Evolutionary conservation across 192 early-diverging fungal genomes (phyloP).

Genomic region (Allomyces arbusculus): DNA sequence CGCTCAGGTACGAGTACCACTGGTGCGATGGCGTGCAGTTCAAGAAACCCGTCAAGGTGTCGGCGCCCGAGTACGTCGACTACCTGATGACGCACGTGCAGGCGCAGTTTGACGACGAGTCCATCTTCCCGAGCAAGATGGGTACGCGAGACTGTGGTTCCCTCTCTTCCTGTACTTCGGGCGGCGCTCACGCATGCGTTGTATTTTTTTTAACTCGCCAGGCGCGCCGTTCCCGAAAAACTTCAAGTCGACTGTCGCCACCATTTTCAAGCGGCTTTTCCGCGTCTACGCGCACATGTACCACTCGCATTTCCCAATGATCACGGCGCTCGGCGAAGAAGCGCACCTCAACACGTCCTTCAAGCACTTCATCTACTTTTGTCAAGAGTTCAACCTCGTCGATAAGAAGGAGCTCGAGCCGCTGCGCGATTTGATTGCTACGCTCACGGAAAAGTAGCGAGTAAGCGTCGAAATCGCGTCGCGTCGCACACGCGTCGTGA

Average conservation of each 20-base stretch:
- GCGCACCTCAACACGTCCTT: conserved; percentile 84
- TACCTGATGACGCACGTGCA: conserved; percentile 72
- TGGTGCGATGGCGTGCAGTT: conserved; percentile 69
- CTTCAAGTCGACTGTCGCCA: conserved; percentile 44
- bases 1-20: conserved; percentile 47
- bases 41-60: conserved; percentile 69
- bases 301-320: conserved; percentile 54
- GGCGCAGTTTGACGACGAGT: conserved; percentile 60
- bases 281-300: conserved; percentile 91
- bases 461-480: too few species aligned
- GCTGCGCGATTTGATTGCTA: not conserved
- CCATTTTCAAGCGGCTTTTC: conserved; percentile 70
- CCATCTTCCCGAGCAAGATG: conserved; percentile 67
- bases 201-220: conserved; percentile 1
- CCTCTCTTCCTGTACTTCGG: too few species aligned
- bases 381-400: conserved; percentile 66
- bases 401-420: not conserved
- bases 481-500: too few species aligned
- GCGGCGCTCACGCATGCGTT: not conserved
- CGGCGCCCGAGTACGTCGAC: conserved; percentile 77
- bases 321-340: conserved; percentile 58
- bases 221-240: conserved; percentile 47
- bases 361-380: conserved; percentile 85
- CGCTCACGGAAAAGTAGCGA: not conserved
- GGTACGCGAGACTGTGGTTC: conserved; percentile 11